Percentiles rank a stretch among this genome's conserved stretches.
These are phyloP conservation scores for Globisporangium nunn DNA, from an alignment of 352 stramenopile genomes.

Conservation along the genomic window DNA sequence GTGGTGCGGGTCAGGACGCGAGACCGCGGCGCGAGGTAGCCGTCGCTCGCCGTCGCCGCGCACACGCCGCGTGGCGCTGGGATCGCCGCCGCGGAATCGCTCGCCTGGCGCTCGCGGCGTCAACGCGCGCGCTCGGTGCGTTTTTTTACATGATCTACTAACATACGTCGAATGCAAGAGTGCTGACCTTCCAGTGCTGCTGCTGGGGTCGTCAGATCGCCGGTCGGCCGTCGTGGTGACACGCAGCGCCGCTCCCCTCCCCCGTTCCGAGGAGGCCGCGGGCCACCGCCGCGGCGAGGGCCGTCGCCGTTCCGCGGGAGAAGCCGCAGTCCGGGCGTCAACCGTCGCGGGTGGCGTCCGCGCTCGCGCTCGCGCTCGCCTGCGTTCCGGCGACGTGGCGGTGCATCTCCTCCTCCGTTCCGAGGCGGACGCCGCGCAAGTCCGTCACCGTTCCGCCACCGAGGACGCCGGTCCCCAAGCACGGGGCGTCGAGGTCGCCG, in stretches of 20 bases:
- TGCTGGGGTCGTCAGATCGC: neutral
- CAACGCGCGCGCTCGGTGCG: slow-evolving; percentile 11
- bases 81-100: slow-evolving; percentile 8
- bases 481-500: slow-evolving; percentile 8
- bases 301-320: slow-evolving; percentile 45
- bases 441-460: slow-evolving; percentile 7
- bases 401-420: slow-evolving; percentile 22
- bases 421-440: slow-evolving; percentile 16
- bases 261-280: slow-evolving; percentile 15
- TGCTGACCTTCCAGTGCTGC: neutral
- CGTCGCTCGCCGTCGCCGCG: slow-evolving; percentile 12
- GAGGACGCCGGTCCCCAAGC: slow-evolving; percentile 11
- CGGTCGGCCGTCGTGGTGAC: slow-evolving; percentile 2
- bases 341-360: slow-evolving; percentile 12
- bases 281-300: slow-evolving; percentile 16
- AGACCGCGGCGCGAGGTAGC: slow-evolving; percentile 1
- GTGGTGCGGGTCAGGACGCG: neutral
- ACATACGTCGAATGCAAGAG: neutral
- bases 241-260: slow-evolving; percentile 8
- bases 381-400: slow-evolving; percentile 25
- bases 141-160: neutral
- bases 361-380: slow-evolving; percentile 34
- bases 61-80: neutral
- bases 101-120: neutral
- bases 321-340: slow-evolving; percentile 30